Evolutionary conservation across 2,329 filamentous ascomycete species (phyloP), one percentile per base, ranked within the genome.

Genomic region (Mycocentrospora acerina): DNA sequence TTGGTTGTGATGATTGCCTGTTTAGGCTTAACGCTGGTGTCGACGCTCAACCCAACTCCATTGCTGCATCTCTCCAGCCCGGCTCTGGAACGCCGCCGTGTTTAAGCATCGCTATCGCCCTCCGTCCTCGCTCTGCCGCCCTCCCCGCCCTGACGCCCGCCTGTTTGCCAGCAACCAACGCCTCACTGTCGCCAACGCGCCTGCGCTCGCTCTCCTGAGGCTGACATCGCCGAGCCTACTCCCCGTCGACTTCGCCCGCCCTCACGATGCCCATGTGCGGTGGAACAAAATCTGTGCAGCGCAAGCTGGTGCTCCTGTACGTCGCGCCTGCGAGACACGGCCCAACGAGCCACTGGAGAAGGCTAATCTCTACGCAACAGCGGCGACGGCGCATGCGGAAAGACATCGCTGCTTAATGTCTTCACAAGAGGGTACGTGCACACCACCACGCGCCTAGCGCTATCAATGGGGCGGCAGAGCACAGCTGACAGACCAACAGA

Each of bases 381-480:
- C 66, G 91, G 91, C 60, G 91, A 97, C 68, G 91, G 91, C 78
- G 91, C 91, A 57, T 94, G 87, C 71, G 91, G 91, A 66, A 98
- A 98, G 79, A 98, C 93, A 38, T 96, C 90, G 51, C 73, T 97
- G 62, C 74, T 98, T 60, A 98, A 98, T 68, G 93, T 98, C 68
- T 98, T 98, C 73, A 98, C 93, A 55, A 83, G 91, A 86, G 91
- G 91, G 86, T 94, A 74, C 58, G 82, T 74, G 37, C 42, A 22
- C 32, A 26, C 42, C 19, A 9, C 9, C 19, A 22, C 19, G 9
- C 5, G 19, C 19, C 9, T 14, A n/a, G 15, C 10, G 18, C 24
- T 15, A 10, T 7, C 11, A 24, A 24, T 8, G 26, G 19, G 18
- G 15, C 19, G 37, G 30, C 14, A 33, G 27, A 24, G 27, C 9